These are phyloP conservation scores for Eremochloa ophiuroides DNA, from an alignment of 176 grass and related monocot species.

Conservation along the genomic window DNA sequence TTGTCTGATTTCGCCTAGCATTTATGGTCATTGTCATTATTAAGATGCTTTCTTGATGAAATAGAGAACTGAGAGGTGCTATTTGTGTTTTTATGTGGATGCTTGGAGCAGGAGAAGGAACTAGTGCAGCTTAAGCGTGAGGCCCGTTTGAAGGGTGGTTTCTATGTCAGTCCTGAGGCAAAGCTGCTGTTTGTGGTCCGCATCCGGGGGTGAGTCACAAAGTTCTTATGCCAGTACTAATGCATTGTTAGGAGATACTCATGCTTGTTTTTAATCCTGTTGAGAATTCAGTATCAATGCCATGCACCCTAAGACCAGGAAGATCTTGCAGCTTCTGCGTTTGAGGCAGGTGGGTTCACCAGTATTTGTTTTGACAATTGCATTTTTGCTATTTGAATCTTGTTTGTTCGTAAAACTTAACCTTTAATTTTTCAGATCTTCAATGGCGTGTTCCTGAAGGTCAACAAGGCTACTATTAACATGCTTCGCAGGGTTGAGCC, in stretches of 20 bases:
- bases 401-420: no score
- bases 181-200: conserved; percentile 87
- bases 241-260: background rate
- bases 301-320: conserved; percentile 90
- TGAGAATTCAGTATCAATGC: conserved; percentile 75
- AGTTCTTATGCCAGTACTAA: background rate
- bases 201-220: conserved; percentile 62
- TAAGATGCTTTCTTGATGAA: background rate
- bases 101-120: conserved; percentile 64
- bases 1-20: no score
- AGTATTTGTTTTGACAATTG: background rate
- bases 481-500: no score
- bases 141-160: conserved; percentile 88
- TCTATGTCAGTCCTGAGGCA: conserved; percentile 84
- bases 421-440: no score
- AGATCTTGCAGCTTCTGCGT: conserved; percentile 89
- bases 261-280: background rate
- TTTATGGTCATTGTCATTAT: background rate
- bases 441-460: no score
- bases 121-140: conserved; percentile 87
- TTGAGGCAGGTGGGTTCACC: conserved; percentile 62
- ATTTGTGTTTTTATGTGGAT: background rate
- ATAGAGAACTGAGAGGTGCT: background rate
- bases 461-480: no score
- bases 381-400: background rate